Percentiles rank a stretch among this genome's conserved stretches.
Evolutionary conservation across 345 rosid species (phyloP).

Genomic region (Raphanus raphanistrum): DNA sequence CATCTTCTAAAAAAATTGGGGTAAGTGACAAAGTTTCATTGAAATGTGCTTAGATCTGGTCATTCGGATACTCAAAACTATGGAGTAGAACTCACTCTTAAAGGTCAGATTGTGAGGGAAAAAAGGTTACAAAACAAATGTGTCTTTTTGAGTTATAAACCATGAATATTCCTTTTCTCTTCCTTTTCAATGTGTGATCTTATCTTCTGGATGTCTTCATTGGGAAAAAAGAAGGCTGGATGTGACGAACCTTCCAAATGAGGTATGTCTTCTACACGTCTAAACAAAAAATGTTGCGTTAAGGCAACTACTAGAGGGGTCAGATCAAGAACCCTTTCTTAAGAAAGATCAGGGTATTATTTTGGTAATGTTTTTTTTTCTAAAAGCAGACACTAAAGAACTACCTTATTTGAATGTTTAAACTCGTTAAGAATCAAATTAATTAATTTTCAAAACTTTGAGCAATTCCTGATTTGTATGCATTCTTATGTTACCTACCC

Average conservation of each 20-base stretch:
- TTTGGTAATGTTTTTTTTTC: neutral
- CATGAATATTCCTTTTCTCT: neutral
- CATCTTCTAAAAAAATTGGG: too few relatives aligned
- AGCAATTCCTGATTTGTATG: neutral
- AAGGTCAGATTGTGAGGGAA: too few relatives aligned
- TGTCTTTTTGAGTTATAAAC: neutral
- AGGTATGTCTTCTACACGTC: conserved; percentile 15
- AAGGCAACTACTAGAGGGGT: neutral
- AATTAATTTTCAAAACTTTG: neutral
- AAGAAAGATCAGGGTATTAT: neutral
- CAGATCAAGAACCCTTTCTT: neutral
- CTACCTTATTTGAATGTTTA: neutral
- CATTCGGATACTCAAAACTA: neutral
- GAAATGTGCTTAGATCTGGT: neutral
- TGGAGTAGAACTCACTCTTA: too few relatives aligned
- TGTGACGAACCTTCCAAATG: neutral
- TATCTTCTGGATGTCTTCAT: neutral
- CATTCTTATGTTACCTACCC: neutral
- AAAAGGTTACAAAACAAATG: too few relatives aligned
- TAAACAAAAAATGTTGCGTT: neutral
- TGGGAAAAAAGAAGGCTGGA: neutral
- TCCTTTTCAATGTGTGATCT: neutral
- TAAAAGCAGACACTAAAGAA: neutral
- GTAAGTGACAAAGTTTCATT: too few relatives aligned
- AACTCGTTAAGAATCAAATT: neutral